Evolutionary conservation across 345 rosid species (phyloP).

Genomic region (rapeseed (Brassica napus)): DNA sequence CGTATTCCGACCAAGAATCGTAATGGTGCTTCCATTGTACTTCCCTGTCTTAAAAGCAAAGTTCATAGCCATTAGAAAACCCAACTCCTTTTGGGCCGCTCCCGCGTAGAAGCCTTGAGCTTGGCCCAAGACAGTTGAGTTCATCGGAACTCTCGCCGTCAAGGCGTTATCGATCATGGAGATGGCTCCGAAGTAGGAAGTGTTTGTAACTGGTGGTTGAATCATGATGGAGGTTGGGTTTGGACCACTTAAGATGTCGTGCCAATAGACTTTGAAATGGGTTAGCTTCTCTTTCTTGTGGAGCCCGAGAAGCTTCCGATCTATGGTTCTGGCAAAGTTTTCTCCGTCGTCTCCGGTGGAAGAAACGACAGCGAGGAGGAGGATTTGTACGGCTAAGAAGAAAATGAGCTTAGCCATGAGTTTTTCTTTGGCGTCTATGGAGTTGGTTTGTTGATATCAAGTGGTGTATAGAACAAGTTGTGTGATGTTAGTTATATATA

Average conservation of each 20-base stretch:
- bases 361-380: slow-evolving; percentile 20
- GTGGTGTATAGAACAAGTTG: background rate
- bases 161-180: slow-evolving; percentile 69
- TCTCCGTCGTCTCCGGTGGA: slow-evolving; percentile 18
- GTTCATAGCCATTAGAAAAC: slow-evolving; percentile 69
- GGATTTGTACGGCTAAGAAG: slow-evolving; percentile 24
- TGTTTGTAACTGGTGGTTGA: slow-evolving; percentile 43
- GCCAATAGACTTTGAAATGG: slow-evolving; percentile 69
- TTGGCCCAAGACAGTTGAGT: slow-evolving; percentile 62
- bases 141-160: slow-evolving; percentile 54
- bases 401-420: slow-evolving; percentile 34
- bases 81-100: slow-evolving; percentile 56
- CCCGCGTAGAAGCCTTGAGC: slow-evolving; percentile 75
- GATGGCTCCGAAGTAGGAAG: slow-evolving; percentile 48
- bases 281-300: slow-evolving; percentile 57
- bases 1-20: slow-evolving; percentile 66
- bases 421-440: background rate
- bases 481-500: slow-evolving; percentile 22
- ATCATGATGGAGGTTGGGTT: slow-evolving; percentile 53
- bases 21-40: slow-evolving; percentile 67
- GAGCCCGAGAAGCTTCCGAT: slow-evolving; percentile 41
- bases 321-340: slow-evolving; percentile 42
- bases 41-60: slow-evolving; percentile 66
- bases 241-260: slow-evolving; percentile 55
- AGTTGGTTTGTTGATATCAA: slow-evolving; percentile 6